Conservation (phyloP, 2,329 filamentous ascomycete species). For the Emergomyces pasteurianus region DNA sequence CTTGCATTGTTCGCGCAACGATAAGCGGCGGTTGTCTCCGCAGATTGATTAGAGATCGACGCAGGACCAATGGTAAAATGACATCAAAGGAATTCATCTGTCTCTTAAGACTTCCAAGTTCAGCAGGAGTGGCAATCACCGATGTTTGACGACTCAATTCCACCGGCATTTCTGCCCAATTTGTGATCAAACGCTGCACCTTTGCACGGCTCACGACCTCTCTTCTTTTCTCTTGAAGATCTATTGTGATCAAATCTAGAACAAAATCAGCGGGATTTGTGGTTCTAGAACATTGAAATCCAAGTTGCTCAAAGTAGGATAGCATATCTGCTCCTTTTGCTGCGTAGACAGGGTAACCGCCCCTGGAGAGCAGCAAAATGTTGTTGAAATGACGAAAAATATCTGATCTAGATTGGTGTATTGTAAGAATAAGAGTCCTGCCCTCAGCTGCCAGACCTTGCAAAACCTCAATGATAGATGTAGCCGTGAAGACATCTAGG, state of each 20-base stretch:
- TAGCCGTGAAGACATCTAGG: conserved; percentile 65
- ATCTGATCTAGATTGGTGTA: conserved; percentile 65
- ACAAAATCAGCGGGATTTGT: conserved; percentile 71
- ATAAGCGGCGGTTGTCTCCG: conserved; percentile 53
- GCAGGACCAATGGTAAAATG: conserved; percentile 56
- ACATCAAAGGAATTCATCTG: conserved; percentile 49
- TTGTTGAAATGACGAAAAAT: conserved; percentile 61
- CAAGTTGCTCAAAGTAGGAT: conserved; percentile 47
- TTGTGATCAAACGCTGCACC: conserved; percentile 49
- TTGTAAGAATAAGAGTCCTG: conserved; percentile 62
- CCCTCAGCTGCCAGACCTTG: conserved; percentile 59
- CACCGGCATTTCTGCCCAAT: conserved; percentile 36
- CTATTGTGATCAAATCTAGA: conserved; percentile 63
- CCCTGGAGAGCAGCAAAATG: conserved; percentile 57
- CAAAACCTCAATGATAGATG: conserved; percentile 64
- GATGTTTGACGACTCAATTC: conserved; percentile 19
- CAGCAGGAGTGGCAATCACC: conserved; percentile 54
- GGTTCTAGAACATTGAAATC: conserved; percentile 53
- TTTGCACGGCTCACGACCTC: conserved; percentile 52
- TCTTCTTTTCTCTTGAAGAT: conserved; percentile 52
- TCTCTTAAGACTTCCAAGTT: conserved; percentile 56
- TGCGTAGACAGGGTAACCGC: conserved; percentile 56
- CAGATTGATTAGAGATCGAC: conserved; percentile 57
- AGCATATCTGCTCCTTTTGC: conserved; percentile 54
- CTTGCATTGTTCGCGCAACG: conserved; percentile 55